Evolutionary conservation across 306 rosid species (phyloP), one percentile per base, ranked within the genome.

Genomic region (Mucuna pruriens): DNA sequence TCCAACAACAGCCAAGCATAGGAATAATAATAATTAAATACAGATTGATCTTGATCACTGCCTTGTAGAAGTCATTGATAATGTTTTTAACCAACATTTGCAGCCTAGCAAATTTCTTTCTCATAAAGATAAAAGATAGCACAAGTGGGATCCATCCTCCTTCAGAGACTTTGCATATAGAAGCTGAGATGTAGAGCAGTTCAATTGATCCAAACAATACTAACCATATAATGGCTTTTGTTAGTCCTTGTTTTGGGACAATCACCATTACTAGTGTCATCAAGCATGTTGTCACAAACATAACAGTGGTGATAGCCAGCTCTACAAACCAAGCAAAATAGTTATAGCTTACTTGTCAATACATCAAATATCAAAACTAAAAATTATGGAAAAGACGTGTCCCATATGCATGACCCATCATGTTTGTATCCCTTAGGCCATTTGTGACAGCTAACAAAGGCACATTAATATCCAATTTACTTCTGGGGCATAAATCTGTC

Each of bases 201-300:
- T 84, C 87, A 57, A 79, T 68, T 1, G 87, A 74, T 48, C 87
- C 87, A 67, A 84, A 84, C 58, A 84, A 67, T 1, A 79, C 40
- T 34, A 79, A 74, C 68, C 77, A 84, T 26, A 63, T 52, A 36
- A 92, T 31, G 74, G 92, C 90, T 66, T 39, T 77, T 11, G 77
- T 13, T 29, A 87, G 67, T 26, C 83, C 89, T 76, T 83, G 75
- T 82, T 90, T 90, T 97, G 95, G 89, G 26, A 92, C 91, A 12
- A 90, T 82, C 33, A 88, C 52, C 52, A 90, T 90, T 52, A 90
- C 91, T 20, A 94, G 83, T 42, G 89, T 72, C 97, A 92, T 92
- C 85, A 94, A 85, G 78, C 92, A 84, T 58, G 87, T 84, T 74
- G 87, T 84, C 73, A 84, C 87, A 45, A 84, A 80, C 87, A 84